Percentiles rank a stretch among this genome's conserved stretches.
phyloP scores from a whole-genome alignment of 2,329 filamentous ascomycete species.

The Exophiala mesophila region DNA sequence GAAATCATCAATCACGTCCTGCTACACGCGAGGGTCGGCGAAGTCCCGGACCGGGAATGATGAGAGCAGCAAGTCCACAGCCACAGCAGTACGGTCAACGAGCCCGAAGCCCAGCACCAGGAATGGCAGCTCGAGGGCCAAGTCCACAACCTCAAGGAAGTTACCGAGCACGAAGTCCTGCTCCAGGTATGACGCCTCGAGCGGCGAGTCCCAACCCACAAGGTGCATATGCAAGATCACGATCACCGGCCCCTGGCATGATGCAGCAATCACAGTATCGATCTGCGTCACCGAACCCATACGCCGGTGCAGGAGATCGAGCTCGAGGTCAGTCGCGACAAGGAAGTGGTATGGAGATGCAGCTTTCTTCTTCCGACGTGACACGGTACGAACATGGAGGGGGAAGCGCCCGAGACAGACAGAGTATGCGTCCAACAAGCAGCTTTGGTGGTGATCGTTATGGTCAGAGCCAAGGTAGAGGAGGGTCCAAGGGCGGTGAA shows the following conservation, averaged over 20 bases:
- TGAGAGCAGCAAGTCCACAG: slow-evolving; percentile 20
- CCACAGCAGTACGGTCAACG: slow-evolving; percentile 17
- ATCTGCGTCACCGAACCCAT: slow-evolving; percentile 32
- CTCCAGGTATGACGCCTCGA: slow-evolving; percentile 19
- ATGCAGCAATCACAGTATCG: slow-evolving; percentile 19
- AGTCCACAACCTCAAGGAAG: slow-evolving; percentile 24
- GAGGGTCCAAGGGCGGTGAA: slow-evolving; percentile 38
- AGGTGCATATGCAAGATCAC: slow-evolving; percentile 8
- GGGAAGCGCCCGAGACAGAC: slow-evolving; percentile 42
- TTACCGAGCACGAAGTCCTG: slow-evolving; percentile 18
- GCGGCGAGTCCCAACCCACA: slow-evolving; percentile 19
- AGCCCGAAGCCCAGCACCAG: slow-evolving; percentile 21
- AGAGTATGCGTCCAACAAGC: slow-evolving; percentile 49
- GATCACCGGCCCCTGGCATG: slow-evolving; percentile 22
- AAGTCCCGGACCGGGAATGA: slow-evolving; percentile 22
- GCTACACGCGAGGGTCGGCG: slow-evolving; percentile 22
- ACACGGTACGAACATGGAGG: slow-evolving; percentile 50
- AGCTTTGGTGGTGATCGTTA: slow-evolving; percentile 47
- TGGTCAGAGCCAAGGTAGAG: slow-evolving; percentile 23
- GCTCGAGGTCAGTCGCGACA: slow-evolving; percentile 8
- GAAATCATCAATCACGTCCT: slow-evolving; percentile 17
- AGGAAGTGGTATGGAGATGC: slow-evolving; percentile 58
- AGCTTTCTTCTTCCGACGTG: slow-evolving; percentile 52
- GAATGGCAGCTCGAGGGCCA: slow-evolving; percentile 19
- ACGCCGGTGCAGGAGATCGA: slow-evolving; percentile 31